Evolutionary conservation across 768 basidiomycete species (phyloP), one percentile per base, ranked within the genome.

Genomic region (Dendrothele bispora): DNA sequence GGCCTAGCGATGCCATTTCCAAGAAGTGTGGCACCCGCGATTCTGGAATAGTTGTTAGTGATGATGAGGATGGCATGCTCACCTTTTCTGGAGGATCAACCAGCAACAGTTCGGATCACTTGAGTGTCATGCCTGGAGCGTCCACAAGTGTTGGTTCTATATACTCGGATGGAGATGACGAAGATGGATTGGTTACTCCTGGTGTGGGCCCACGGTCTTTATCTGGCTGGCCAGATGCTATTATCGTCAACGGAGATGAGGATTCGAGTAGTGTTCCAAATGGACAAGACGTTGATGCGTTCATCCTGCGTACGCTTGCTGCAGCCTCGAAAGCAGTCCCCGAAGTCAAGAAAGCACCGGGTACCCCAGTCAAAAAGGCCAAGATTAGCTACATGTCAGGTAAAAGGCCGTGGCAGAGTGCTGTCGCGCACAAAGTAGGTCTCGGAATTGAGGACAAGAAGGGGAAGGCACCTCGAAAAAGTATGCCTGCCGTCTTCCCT

Each of bases 401-500:
- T 50, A 77, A 80, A 41, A 73, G 88, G 8, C 86, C 84, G 4
- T 91, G 88, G 88, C 88, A 89, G 62, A 90, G 88, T 58, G 88
- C 88, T 3, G 78, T 90, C 17, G 77, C 88, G 12, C 64, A 75
- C 54, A 88, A 86, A 62, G 80, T 88, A 39, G 82, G 80, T 3
- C 63, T 72, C 21, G 65, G 51, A 2, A 56, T 54, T n/a, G 79
- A 78, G 59, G 65, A 68, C 20, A 67, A 66, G 22, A 74, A 68
- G 54, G 75, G 75, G 52, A 78, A 78, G 61, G 70, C 64, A 27
- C 81, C 81, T 17, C 73, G 88, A 45, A 85, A 90, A 71, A 90
- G 88, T 50, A 58, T 91, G 35, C 88, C 88, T 20, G 84, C 86
- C 42, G 85, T 79, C 7, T 86, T 90, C 55, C 78, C 83, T 21